These are phyloP conservation scores for Caloboletus inedulis DNA, from an alignment of 1,284 basidiomycete genomes.

Conservation along the genomic window DNA sequence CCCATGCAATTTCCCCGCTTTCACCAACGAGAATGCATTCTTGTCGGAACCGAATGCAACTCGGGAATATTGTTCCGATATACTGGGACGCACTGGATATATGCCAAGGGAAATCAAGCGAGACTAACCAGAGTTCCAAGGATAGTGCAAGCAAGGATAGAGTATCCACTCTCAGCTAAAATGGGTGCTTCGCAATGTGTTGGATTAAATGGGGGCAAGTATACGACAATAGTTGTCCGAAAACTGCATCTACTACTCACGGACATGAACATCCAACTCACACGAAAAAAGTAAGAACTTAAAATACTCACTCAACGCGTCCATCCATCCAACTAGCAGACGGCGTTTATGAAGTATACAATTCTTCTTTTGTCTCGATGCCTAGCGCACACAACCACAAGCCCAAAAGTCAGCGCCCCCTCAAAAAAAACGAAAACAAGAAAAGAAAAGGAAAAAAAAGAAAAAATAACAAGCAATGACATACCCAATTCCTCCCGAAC, in stretches of 20 bases:
- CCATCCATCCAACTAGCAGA: slow-evolving; percentile 11
- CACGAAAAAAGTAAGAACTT: neutral
- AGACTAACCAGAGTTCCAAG: neutral
- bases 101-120: neutral
- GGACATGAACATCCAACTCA: slow-evolving; percentile 9
- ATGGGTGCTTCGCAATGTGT: slow-evolving; percentile 6
- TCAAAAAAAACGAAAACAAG: neutral
- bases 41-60: neutral
- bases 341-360: slow-evolving; percentile 35
- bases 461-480: slow-evolving; percentile 33
- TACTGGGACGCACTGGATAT: no score
- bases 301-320: slow-evolving; percentile 20
- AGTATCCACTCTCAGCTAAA: neutral
- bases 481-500: slow-evolving; percentile 87
- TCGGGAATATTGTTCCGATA: neutral
- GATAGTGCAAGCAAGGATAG: neutral
- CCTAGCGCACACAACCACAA: slow-evolving; percentile 26
- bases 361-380: slow-evolving; percentile 45
- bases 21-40: neutral
- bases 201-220: slow-evolving; percentile 22
- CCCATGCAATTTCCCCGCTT: neutral
- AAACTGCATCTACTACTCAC: slow-evolving; percentile 27
- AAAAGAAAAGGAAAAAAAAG: neutral
- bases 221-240: slow-evolving; percentile 20
- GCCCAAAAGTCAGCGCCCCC: neutral